A percentile compares a stretch with the other conserved stretches of the same genome.
phyloP scores from a whole-genome alignment of 192 early-diverging fungal genomes.

The Bifiguratus adelaidae region DNA sequence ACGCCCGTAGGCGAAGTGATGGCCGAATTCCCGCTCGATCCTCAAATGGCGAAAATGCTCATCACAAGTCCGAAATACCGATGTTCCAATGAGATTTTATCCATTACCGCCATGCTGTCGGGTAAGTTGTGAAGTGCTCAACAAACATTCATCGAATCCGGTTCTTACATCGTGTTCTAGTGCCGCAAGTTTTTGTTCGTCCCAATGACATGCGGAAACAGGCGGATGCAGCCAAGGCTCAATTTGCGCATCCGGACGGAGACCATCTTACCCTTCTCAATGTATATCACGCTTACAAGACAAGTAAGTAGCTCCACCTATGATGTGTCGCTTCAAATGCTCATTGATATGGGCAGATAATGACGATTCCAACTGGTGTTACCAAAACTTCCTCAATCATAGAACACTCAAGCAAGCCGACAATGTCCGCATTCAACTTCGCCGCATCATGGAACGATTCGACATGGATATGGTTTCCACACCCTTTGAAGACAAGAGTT shows the following conservation, averaged over 20 bases:
- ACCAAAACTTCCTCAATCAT: slow-evolving; percentile 84
- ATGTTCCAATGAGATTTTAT: slow-evolving; percentile 90
- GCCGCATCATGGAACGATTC: slow-evolving; percentile 67
- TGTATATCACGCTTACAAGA: slow-evolving; percentile 88
- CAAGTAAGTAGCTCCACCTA: slow-evolving; percentile 29
- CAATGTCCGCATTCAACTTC: slow-evolving; percentile 83
- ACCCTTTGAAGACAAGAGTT: slow-evolving; percentile 56
- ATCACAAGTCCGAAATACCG: slow-evolving; percentile 73
- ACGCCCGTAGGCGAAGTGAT: slow-evolving; percentile 76
- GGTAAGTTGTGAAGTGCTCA: slow-evolving; percentile 33
- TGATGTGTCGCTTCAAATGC: not conserved
- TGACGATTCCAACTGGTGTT: slow-evolving; percentile 83
- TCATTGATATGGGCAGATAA: slow-evolving; percentile 11
- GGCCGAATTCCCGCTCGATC: slow-evolving; percentile 97
- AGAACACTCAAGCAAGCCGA: slow-evolving; percentile 86
- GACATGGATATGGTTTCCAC: slow-evolving; percentile 61
- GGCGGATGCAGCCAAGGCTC: slow-evolving; percentile 83
- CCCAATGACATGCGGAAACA: slow-evolving; percentile 80
- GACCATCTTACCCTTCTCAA: slow-evolving; percentile 97
- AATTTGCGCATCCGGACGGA: slow-evolving; percentile 91
- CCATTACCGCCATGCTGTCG: slow-evolving; percentile 88
- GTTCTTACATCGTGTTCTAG: slow-evolving; percentile 9
- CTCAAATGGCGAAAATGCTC: slow-evolving; percentile 89
- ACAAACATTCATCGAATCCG: not conserved
- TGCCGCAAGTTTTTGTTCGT: slow-evolving; percentile 87